Evolutionary conservation across 169 alveolate species (phyloP), one percentile per base, ranked within the genome.

Genomic region (Plasmodium reichenowi): DNA sequence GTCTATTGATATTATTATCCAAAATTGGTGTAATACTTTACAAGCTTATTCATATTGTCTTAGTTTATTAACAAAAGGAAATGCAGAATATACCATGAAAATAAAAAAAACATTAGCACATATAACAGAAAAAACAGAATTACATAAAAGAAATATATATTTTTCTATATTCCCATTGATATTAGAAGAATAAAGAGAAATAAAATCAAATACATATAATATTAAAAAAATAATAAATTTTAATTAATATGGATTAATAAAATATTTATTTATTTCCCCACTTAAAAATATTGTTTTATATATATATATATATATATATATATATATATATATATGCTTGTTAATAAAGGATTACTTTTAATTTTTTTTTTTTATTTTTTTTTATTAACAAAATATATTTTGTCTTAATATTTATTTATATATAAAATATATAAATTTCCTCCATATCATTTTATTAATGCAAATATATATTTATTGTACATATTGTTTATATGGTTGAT

Each of bases 11-110:
- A 80, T 66, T 54, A 71, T 80, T 71, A 80, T 80, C 63, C 90
- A 80, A 80, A 80, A 80, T 60, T 80, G 90, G 90, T 80, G 90
- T 38, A 66, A 52, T 26, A 80, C 90, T 80, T 67, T 80, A 62
- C 90, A 80, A 47, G 90, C 90, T 7, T 80, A 80, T 60, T 80
- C 90, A 66, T 72, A 80, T 6, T 80, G 90, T 45, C 64, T 80
- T 24, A 22, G 71, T 47, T 62, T 80, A 15, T 66, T 80, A 71
- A 66, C 90, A 15, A 80, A 80, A 68, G 90, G 90, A 48, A 80
- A 80, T 60, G 54, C 80, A 17, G 83, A 80, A 68, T 80, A 80
- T 80, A 68, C 83, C 9, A 60, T 80, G 83, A 67, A 72, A 50
- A 38, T 80, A 24, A 80, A 60, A 26, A 80, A 80, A 50, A 47